Evolutionary conservation across 2,329 filamentous ascomycete species (phyloP).

Genomic region (Aspergillus sp.): DNA sequence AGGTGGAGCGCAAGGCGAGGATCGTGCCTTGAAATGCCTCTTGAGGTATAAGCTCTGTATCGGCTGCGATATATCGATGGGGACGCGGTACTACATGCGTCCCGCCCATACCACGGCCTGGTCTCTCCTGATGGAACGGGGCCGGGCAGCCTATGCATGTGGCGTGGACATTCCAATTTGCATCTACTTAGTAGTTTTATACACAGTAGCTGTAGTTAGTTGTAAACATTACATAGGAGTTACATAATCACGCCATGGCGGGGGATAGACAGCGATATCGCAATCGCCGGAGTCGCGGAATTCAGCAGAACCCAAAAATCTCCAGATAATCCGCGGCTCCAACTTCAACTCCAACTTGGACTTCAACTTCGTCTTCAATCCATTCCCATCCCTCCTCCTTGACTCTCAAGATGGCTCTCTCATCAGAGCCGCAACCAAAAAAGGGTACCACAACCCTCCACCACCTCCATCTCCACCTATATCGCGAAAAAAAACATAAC

Average conservation of each 20-base stretch:
- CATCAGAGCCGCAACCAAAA: constrained; percentile 1
- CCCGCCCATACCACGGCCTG: constrained; percentile 8
- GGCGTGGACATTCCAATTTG: constrained; percentile 7
- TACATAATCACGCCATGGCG: constrained; percentile 1
- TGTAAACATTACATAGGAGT: not conserved
- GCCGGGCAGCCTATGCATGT: constrained; percentile 3
- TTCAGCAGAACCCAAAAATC: not conserved
- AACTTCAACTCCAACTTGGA: not conserved
- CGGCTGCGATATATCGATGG: constrained; percentile 50
- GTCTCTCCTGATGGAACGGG: not conserved
- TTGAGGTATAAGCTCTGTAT: constrained; percentile 51
- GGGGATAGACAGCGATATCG: not conserved
- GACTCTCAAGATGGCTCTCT: not conserved
- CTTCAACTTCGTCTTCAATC: not conserved
- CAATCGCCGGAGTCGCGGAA: not conserved
- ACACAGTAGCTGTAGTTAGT: not conserved
- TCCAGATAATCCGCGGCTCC: not conserved
- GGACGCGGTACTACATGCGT: not conserved
- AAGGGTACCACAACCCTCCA: not conserved
- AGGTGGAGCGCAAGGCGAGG: constrained; percentile 56
- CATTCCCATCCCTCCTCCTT: not conserved
- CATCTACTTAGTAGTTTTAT: not conserved
- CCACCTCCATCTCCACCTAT: constrained; percentile 57
- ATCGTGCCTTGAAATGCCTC: constrained; percentile 50
- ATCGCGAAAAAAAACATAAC: constrained; percentile 66